These are phyloP conservation scores for Mycothermus thermophilus DNA, from an alignment of 495 filamentous ascomycete genomes.

Conservation along the genomic window DNA sequence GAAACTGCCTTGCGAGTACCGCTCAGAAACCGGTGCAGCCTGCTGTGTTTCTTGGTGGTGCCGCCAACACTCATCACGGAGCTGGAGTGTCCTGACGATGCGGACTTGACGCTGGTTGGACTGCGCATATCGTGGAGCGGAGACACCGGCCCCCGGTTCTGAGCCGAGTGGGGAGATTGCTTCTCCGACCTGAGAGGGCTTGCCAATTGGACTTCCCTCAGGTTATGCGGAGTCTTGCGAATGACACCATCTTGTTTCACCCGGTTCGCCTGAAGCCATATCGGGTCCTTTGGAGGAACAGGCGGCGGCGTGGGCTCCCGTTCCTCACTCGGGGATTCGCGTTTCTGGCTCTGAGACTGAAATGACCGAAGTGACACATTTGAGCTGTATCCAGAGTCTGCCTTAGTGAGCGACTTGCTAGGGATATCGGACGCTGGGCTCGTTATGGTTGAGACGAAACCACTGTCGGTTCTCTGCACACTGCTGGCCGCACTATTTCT, in stretches of 20 bases:
- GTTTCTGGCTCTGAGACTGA: constrained; percentile 12
- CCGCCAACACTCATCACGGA: constrained; percentile 22
- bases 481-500: too few relatives aligned
- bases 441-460: constrained; percentile 21
- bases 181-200: too few relatives aligned
- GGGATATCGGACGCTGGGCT: constrained; percentile 23
- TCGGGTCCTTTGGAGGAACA: constrained; percentile 19
- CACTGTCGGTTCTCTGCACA: constrained; percentile 34
- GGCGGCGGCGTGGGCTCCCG: constrained; percentile 18
- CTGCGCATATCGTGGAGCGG: constrained; percentile 12
- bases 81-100: constrained; percentile 15
- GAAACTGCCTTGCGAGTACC: constrained; percentile 14
- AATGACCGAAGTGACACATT: constrained; percentile 37
- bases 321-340: too few relatives aligned
- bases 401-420: constrained; percentile 33
- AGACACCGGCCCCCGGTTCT: constrained; percentile 6
- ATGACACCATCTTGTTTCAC: too few relatives aligned
- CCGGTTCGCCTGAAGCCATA: too few relatives aligned
- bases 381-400: constrained; percentile 44
- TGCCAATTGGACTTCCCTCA: too few relatives aligned
- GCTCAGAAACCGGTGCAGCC: constrained; percentile 28
- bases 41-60: constrained; percentile 23
- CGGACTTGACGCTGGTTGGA: constrained; percentile 15
- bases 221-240: too few relatives aligned
- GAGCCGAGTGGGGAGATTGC: not conserved